Evolutionary conservation across 1,284 basidiomycete species (phyloP).

Genomic region (Xerocomus nothofagi): DNA sequence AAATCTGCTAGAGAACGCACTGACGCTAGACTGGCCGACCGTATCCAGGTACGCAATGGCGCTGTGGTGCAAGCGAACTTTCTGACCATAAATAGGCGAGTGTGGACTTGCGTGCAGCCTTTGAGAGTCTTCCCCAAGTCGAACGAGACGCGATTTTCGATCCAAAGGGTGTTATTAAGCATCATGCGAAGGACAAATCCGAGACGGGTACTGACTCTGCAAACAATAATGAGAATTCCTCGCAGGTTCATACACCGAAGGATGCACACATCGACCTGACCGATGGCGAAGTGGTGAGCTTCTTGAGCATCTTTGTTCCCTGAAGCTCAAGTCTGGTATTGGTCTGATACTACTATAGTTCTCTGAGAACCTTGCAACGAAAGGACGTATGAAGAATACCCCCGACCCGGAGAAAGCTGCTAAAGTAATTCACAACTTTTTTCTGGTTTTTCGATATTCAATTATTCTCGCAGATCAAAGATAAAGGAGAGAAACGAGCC

Average conservation of each 20-base stretch:
- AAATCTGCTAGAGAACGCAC: conserved; percentile 66
- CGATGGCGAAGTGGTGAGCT: conserved; percentile 38
- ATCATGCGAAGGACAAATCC: conserved; percentile 41
- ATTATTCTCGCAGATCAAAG: conserved; percentile 53
- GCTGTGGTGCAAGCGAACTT: background rate
- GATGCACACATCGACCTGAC: conserved; percentile 31
- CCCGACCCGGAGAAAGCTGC: conserved; percentile 58
- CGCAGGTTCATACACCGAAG: conserved; percentile 19
- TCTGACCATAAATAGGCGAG: conserved; percentile 50
- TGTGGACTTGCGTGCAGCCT: conserved; percentile 51
- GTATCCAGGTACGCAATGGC: conserved; percentile 53
- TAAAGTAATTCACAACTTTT: conserved; percentile 46
- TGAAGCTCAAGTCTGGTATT: background rate
- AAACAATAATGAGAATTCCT: background rate
- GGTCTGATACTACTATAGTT: conserved; percentile 11
- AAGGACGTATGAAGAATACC: conserved; percentile 49
- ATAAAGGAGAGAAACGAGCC: conserved; percentile 61
- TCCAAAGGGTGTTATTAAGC: conserved; percentile 46
- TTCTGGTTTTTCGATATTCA: conserved; percentile 5
- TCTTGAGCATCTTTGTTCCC: background rate
- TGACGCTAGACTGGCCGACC: conserved; percentile 61
- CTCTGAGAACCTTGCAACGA: conserved; percentile 18
- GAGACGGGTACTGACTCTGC: conserved; percentile 14
- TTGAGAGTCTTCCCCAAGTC: conserved; percentile 54
- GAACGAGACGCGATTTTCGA: conserved; percentile 58